Evolutionary conservation across 2,329 filamentous ascomycete genomes (phyloP).

Genomic region (Claviceps quebecensis): DNA sequence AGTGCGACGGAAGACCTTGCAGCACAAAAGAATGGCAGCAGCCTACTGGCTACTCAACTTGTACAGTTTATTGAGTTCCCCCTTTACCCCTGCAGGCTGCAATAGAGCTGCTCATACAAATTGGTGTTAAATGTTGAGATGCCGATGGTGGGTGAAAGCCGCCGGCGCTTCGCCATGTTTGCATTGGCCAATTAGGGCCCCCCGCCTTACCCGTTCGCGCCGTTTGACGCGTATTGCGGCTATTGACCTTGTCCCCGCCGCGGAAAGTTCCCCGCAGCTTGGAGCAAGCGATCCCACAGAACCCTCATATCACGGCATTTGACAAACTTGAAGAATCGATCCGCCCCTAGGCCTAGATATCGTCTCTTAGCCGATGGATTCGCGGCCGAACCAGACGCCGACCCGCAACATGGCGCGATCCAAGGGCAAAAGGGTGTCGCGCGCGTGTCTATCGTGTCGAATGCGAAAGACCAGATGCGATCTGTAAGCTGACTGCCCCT

Average conservation of each 20-base stretch:
- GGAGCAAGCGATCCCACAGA: background rate
- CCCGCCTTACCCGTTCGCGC: background rate
- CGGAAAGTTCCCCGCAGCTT: slow-evolving; percentile 1
- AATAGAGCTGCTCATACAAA: background rate
- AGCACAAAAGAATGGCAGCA: too few species aligned
- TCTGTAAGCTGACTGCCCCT: slow-evolving; percentile 12
- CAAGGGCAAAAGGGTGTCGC: slow-evolving; percentile 17
- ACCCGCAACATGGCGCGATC: slow-evolving; percentile 7
- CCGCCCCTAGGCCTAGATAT: background rate
- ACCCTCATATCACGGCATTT: slow-evolving; percentile 6
- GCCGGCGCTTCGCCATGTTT: background rate
- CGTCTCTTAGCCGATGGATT: slow-evolving; percentile 6
- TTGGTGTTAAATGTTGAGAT: background rate
- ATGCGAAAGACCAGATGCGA: slow-evolving; percentile 19
- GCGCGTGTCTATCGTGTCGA: slow-evolving; percentile 19
- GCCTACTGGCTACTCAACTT: too few species aligned
- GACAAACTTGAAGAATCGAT: slow-evolving; percentile 5
- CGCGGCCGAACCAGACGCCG: slow-evolving; percentile 9
- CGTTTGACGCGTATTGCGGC: slow-evolving; percentile 1
- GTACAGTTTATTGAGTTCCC: too few species aligned
- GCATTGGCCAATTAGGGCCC: background rate
- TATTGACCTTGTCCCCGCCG: slow-evolving; percentile 5
- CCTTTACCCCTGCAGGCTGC: too few species aligned
- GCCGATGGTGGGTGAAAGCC: background rate
- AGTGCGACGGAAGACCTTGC: background rate